Evolutionary conservation across 805 yeast genomes (phyloP).

Genomic region (Wickerhamiella domercqiae): DNA sequence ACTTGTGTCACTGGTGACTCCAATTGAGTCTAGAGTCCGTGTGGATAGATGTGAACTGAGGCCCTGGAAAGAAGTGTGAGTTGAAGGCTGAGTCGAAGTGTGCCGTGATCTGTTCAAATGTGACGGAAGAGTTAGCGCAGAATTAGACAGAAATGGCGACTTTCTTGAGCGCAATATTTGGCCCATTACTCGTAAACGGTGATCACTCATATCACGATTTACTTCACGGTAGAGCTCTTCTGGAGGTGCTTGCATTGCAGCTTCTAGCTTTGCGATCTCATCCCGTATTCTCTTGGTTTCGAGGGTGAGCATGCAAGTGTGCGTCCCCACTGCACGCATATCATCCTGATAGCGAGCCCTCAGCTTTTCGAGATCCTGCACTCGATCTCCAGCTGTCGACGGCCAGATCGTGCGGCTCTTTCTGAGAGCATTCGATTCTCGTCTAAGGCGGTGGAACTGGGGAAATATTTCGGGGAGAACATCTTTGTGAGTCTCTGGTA

Average conservation of each 20-base stretch:
- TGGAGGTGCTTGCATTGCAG: constrained; percentile 7
- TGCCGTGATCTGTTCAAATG: too few species aligned
- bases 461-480: background rate
- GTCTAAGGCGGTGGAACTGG: background rate
- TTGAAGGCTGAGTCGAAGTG: too few species aligned
- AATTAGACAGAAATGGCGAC: too few species aligned
- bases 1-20: too few species aligned
- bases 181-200: background rate
- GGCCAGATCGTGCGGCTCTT: constrained; percentile 1
- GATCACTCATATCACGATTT: background rate
- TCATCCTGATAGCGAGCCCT: constrained; percentile 1
- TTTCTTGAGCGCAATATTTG: background rate
- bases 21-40: too few species aligned
- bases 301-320: constrained; percentile 8
- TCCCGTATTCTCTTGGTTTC: constrained; percentile 1
- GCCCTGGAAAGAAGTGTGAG: too few species aligned
- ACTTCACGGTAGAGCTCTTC: constrained; percentile 5
- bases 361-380: constrained; percentile 3
- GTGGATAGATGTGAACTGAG: too few species aligned
- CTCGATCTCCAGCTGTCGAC: background rate
- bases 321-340: constrained; percentile 7
- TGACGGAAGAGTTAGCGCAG: too few species aligned
- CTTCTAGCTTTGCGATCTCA: constrained; percentile 4
- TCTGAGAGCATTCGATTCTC: background rate
- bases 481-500: background rate